Conservation (phyloP, 2,329 filamentous ascomycete genomes). For the Trichoderma polysporum region DNA sequence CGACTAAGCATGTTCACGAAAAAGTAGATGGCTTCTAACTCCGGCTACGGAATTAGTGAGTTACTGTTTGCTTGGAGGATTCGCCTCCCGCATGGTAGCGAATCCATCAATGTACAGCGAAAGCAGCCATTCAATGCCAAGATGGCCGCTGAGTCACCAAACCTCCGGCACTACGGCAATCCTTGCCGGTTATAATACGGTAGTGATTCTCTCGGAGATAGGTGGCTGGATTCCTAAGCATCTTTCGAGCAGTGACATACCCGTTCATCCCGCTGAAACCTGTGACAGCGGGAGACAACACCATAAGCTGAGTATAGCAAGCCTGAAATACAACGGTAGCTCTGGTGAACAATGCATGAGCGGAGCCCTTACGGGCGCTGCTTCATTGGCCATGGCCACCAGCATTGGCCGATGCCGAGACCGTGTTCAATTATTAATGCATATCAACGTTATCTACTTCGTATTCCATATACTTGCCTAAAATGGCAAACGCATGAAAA, state of each 20-base stretch:
- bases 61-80: background rate
- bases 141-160: background rate
- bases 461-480: background rate
- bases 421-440: background rate
- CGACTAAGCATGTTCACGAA: background rate
- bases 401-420: background rate
- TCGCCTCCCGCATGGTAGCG: background rate
- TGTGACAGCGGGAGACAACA: background rate
- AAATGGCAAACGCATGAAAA: background rate
- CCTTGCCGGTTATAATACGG: background rate
- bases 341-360: background rate
- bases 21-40: background rate
- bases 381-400: background rate
- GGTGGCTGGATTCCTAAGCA: background rate
- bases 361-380: background rate
- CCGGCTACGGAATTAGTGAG: background rate
- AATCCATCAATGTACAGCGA: background rate
- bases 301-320: constrained; percentile 14
- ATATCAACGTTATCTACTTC: background rate
- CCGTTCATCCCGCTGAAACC: background rate
- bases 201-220: background rate
- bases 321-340: background rate
- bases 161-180: background rate
- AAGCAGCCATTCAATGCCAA: background rate
- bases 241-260: background rate